Percentiles rank a stretch among this genome's conserved stretches.
Conservation (phyloP, 345 rosid genomes). For the Syzygium aqueum region DNA sequence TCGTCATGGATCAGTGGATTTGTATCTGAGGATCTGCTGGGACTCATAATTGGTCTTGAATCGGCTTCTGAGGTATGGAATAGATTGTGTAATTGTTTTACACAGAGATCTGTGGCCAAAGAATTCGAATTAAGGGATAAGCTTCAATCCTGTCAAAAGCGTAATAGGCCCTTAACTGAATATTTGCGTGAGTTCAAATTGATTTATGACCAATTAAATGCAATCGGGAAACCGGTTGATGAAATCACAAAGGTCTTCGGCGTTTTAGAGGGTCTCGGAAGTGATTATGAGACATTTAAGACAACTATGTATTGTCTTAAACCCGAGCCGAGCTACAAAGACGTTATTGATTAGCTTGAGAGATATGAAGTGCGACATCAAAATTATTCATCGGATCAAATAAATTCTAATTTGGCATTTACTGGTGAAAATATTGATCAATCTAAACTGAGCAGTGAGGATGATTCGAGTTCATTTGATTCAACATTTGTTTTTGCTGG, state of each 20-base stretch:
- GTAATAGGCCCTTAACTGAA: neutral
- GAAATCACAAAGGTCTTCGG: neutral
- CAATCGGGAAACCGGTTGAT: too few species aligned
- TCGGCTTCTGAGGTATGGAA: neutral
- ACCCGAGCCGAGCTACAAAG: neutral
- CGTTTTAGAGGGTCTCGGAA: neutral
- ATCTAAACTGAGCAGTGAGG: neutral
- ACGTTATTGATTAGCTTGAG: neutral
- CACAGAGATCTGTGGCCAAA: neutral
- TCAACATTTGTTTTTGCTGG: neutral
- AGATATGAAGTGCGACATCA: neutral
- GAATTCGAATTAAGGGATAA: neutral
- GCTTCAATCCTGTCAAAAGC: neutral
- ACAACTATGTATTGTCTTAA: too few species aligned
- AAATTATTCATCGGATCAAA: too few species aligned
- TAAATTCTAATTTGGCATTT: neutral
- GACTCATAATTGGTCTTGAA: neutral
- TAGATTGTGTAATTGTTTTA: too few species aligned
- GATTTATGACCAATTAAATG: neutral
- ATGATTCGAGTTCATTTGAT: neutral
- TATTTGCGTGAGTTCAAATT: neutral
- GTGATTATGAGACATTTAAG: neutral
- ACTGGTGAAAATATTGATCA: neutral
- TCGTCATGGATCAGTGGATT: neutral
- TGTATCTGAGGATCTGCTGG: too few species aligned